These are phyloP conservation scores for Pinus albicaulis DNA, from an alignment of 75 land plant species.

Conservation along the genomic window DNA sequence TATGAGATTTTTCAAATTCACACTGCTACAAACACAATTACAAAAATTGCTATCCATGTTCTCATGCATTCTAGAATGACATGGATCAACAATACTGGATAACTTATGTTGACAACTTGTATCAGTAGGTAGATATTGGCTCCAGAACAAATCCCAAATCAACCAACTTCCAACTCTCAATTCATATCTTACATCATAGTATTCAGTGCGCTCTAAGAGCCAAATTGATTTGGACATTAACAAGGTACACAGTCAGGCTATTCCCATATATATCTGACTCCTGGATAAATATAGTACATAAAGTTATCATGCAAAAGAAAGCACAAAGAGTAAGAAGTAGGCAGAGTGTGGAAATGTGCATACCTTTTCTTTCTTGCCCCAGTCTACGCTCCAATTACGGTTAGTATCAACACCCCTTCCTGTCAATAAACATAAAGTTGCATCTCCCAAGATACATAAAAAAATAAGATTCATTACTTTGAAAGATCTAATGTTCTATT, in stretches of 20 bases:
- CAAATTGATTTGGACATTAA: not conserved
- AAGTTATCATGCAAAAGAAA: not conserved
- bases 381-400: constrained; percentile 96
- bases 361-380: constrained; percentile 99
- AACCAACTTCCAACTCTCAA: not conserved
- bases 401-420: constrained; percentile 98
- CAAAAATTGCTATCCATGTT: not conserved
- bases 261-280: not conserved
- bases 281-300: constrained; percentile 1
- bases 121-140: not conserved
- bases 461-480: not conserved
- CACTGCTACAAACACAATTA: not conserved
- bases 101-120: not conserved
- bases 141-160: not conserved
- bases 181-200: not conserved
- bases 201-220: not conserved
- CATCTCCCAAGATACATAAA: not conserved
- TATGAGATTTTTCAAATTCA: not conserved
- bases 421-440: constrained; percentile 23
- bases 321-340: not conserved
- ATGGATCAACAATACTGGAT: not conserved
- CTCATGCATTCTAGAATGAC: not conserved
- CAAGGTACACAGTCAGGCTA: not conserved
- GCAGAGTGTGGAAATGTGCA: not conserved
- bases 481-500: not conserved